Percentiles rank a stretch among this genome's conserved stretches.
Conservation (phyloP, 1,139 yeast species). For the Kodamaea plutei region DNA sequence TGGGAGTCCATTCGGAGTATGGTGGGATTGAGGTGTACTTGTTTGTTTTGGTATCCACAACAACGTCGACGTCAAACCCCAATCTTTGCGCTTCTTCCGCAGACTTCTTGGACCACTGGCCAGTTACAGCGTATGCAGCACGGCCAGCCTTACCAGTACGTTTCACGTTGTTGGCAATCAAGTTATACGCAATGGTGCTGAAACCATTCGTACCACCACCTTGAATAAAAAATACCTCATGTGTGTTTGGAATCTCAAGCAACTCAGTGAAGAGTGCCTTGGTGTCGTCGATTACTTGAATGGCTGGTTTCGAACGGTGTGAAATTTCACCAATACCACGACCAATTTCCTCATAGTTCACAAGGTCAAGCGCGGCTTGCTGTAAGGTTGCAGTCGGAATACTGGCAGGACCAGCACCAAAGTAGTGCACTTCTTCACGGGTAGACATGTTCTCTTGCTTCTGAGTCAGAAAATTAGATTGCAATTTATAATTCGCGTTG, state of each 20-base stretch:
- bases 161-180: constrained; percentile 69
- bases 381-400: constrained; percentile 80
- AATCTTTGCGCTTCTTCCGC: constrained; percentile 80
- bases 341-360: constrained; percentile 63
- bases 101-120: constrained; percentile 89
- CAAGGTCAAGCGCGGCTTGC: constrained; percentile 80
- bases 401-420: constrained; percentile 97
- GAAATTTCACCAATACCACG: constrained; percentile 94
- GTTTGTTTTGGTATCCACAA: constrained; percentile 62
- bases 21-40: constrained; percentile 70
- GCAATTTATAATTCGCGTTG: too few relatives aligned
- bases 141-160: constrained; percentile 69
- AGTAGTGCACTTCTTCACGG: constrained; percentile 76
- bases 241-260: constrained; percentile 78
- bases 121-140: constrained; percentile 87
- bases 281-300: constrained; percentile 70
- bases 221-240: constrained; percentile 90
- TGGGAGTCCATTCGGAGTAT: constrained; percentile 55
- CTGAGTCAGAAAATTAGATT: not conserved
- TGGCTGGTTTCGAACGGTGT: constrained; percentile 86
- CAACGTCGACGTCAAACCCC: constrained; percentile 70
- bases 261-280: constrained; percentile 61
- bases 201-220: constrained; percentile 98
- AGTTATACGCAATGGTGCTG: constrained; percentile 78
- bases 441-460: too few relatives aligned